Percentiles rank a stretch among this genome's conserved stretches.
Evolutionary conservation across 169 alveolate species (phyloP).

Genomic region (Ichthyophthirius multifiliis): DNA sequence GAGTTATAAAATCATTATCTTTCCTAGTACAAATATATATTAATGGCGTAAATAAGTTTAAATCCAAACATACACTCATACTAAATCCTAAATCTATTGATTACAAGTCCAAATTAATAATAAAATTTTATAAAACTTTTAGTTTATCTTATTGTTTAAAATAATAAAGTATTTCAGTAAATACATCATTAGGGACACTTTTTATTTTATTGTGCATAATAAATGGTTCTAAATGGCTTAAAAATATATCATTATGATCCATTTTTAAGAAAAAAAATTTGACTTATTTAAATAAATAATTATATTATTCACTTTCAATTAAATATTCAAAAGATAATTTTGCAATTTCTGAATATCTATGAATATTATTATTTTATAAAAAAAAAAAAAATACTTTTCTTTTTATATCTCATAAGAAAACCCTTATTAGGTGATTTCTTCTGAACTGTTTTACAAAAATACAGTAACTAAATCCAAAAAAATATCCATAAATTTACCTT

Average conservation of each 20-base stretch:
- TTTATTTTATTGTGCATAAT: not conserved
- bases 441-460: too few species aligned
- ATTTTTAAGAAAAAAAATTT: not conserved
- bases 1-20: not conserved
- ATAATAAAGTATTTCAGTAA: not conserved
- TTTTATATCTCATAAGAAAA: too few species aligned
- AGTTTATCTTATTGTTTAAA: not conserved
- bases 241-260: not conserved
- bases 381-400: not conserved
- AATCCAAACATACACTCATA: not conserved
- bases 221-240: not conserved
- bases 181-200: not conserved
- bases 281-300: not conserved
- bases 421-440: too few species aligned
- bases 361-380: not conserved
- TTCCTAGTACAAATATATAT: not conserved
- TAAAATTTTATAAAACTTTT: not conserved
- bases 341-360: not conserved
- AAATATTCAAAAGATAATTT: not conserved
- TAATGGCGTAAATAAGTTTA: not conserved
- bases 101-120: not conserved
- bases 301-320: not conserved
- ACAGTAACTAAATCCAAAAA: too few species aligned
- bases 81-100: not conserved
- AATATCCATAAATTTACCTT: not conserved